Evolutionary conservation across 1,139 yeast species (phyloP).

Genomic region (Geotrichum histeridarum): DNA sequence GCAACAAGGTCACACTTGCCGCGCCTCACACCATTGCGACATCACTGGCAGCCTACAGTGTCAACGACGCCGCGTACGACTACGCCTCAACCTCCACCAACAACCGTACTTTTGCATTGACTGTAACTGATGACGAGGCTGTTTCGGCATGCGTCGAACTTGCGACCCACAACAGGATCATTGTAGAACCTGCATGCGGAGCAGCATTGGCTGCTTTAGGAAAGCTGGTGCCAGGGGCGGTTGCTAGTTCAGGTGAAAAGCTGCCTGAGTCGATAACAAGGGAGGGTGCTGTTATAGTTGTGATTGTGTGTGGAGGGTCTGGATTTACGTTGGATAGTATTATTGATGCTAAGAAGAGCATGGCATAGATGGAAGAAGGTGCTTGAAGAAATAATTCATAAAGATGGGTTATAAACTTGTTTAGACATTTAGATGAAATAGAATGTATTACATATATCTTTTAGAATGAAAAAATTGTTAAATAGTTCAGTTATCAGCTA

Average conservation of each 20-base stretch:
- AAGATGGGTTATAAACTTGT: too few species aligned
- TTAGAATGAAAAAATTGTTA: too few species aligned
- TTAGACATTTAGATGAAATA: too few species aligned
- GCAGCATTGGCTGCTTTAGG: conserved; percentile 54
- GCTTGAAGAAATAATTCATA: too few species aligned
- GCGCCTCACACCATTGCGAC: conserved; percentile 11
- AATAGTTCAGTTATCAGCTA: too few species aligned
- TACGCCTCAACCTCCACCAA: conserved; percentile 15
- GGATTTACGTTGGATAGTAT: conserved; percentile 34
- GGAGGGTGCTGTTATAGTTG: conserved; percentile 34
- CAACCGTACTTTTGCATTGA: background rate
- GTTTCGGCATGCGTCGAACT: conserved; percentile 48
- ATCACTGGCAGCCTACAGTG: conserved; percentile 39
- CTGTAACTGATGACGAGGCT: conserved; percentile 28
- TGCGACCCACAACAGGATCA: conserved; percentile 46
- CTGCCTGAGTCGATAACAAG: conserved; percentile 31
- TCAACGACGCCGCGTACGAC: conserved; percentile 48
- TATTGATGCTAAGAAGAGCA: conserved; percentile 3
- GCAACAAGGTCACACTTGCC: conserved; percentile 5
- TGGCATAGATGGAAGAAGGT: too few species aligned
- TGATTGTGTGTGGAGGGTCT: conserved; percentile 37
- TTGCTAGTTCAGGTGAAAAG: conserved; percentile 23
- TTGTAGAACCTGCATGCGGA: conserved; percentile 75
- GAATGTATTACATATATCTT: too few species aligned
- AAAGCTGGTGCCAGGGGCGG: conserved; percentile 37